Percentiles rank a stretch among this genome's conserved stretches.
Conservation (phyloP, 73 alveolate genomes). For the Paramecium sexaurelia region DNA sequence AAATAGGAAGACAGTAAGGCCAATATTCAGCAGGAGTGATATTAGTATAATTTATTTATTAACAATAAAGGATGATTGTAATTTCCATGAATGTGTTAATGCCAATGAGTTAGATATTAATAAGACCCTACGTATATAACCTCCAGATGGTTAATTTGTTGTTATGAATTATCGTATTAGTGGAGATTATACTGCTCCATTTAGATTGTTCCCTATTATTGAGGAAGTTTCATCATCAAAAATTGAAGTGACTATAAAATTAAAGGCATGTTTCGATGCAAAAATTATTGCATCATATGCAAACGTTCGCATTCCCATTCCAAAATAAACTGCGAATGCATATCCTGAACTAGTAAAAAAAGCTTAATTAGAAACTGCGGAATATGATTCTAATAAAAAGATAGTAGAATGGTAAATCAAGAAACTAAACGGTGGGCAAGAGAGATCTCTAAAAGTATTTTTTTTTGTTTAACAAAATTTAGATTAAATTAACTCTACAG, state of each 20-base stretch:
- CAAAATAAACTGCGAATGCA: conserved; percentile 81
- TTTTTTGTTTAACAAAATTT: not conserved
- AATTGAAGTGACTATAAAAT: conserved; percentile 90
- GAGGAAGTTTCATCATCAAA: conserved; percentile 82
- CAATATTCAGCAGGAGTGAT: conserved; percentile 81
- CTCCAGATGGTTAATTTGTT: conserved; percentile 99
- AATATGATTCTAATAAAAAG: conserved; percentile 84
- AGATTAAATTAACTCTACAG: conserved; percentile 59
- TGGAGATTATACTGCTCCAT: conserved; percentile 97
- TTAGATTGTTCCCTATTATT: conserved; percentile 86
- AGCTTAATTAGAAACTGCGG: conserved; percentile 76
- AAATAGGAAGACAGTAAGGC: conserved; percentile 72
- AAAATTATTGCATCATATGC: conserved; percentile 80
- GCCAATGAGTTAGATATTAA: conserved; percentile 92
- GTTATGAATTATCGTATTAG: conserved; percentile 98
- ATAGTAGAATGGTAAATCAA: conserved; percentile 91
- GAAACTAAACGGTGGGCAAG: conserved; percentile 93
- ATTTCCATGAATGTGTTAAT: conserved; percentile 98
- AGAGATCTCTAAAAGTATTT: conserved; percentile 73
- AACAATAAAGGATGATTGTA: conserved; percentile 87
- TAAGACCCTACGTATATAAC: conserved; percentile 90
- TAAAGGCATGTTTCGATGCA: conserved; percentile 85
- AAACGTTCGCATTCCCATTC: conserved; percentile 82
- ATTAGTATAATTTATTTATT: conserved; percentile 13
- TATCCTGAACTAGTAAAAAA: conserved; percentile 76